Conservation (phyloP, 257 asterid genomes). For the Eucommia ulmoides region DNA sequence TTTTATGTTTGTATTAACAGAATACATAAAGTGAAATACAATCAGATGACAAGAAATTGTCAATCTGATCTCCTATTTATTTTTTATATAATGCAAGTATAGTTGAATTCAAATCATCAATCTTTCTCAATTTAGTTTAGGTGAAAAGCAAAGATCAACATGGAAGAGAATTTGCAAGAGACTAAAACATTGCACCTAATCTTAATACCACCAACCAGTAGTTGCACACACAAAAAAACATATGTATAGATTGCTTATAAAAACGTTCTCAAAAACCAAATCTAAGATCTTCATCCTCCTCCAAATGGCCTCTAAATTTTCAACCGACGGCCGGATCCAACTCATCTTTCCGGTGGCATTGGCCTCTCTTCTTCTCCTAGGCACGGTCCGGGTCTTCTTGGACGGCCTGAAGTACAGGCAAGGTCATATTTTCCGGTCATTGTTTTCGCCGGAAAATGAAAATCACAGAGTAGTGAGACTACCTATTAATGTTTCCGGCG, state of each 20-base stretch:
- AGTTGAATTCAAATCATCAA: too few species aligned
- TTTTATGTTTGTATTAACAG: too few species aligned
- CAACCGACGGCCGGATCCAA: constrained; percentile 27
- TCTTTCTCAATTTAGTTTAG: too few species aligned
- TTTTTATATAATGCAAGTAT: too few species aligned
- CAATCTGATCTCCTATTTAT: too few species aligned
- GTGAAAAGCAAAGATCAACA: too few species aligned
- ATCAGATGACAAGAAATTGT: too few species aligned
- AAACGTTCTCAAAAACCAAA: constrained; percentile 1
- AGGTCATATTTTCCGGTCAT: constrained; percentile 14
- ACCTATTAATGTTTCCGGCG: constrained; percentile 41
- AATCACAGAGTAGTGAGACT: constrained; percentile 13
- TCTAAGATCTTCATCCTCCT: constrained; percentile 6
- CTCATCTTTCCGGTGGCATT: constrained; percentile 49
- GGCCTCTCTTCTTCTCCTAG: constrained; percentile 41
- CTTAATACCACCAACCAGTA: constrained; percentile 48
- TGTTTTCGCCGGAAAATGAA: constrained; percentile 8
- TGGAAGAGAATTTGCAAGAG: too few species aligned
- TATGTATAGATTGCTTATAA: constrained; percentile 23
- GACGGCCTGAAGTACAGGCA: constrained; percentile 39
- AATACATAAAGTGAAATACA: too few species aligned
- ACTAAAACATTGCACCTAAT: too few species aligned
- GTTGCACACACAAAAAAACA: constrained; percentile 28
- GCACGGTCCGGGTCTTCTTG: constrained; percentile 37
- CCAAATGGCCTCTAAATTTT: constrained; percentile 23